These are phyloP conservation scores for Corylus americana DNA, from an alignment of 306 rosid species.

Conservation along the genomic window DNA sequence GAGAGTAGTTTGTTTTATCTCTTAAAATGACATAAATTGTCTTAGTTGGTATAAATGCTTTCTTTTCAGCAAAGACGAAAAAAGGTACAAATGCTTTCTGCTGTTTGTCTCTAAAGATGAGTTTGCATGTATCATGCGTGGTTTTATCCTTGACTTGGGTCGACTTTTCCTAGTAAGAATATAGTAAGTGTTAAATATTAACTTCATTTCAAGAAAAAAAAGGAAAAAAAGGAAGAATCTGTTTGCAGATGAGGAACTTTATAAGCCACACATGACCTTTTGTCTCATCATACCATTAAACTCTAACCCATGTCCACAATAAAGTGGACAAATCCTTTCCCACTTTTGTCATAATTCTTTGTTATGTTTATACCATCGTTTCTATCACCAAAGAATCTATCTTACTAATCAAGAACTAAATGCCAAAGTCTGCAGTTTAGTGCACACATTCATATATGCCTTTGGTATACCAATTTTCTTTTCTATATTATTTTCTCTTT, in stretches of 20 bases:
- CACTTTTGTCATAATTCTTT: not conserved
- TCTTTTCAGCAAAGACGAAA: not conserved
- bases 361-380: not conserved
- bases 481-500: not conserved
- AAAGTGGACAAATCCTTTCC: not conserved
- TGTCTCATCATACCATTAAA: not conserved
- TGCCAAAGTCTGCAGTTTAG: slow-evolving; percentile 12
- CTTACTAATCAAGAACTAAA: not conserved
- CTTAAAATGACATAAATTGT: too few relatives aligned
- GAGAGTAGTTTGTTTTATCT: too few relatives aligned
- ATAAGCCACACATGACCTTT: not conserved
- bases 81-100: too few relatives aligned
- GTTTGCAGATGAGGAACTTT: not conserved
- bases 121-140: too few relatives aligned
- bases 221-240: not conserved
- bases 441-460: not conserved
- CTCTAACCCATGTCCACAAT: slow-evolving; percentile 11
- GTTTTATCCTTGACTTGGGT: too few relatives aligned
- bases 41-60: not conserved
- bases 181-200: too few relatives aligned
- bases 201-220: too few relatives aligned
- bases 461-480: not conserved
- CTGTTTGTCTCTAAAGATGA: too few relatives aligned
- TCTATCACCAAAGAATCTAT: slow-evolving; percentile 8
- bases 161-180: too few relatives aligned